A percentile compares a stretch with the other conserved stretches of the same genome.
These are phyloP conservation scores for Solanum bukasovii DNA, from an alignment of 257 asterid species.

Conservation along the genomic window DNA sequence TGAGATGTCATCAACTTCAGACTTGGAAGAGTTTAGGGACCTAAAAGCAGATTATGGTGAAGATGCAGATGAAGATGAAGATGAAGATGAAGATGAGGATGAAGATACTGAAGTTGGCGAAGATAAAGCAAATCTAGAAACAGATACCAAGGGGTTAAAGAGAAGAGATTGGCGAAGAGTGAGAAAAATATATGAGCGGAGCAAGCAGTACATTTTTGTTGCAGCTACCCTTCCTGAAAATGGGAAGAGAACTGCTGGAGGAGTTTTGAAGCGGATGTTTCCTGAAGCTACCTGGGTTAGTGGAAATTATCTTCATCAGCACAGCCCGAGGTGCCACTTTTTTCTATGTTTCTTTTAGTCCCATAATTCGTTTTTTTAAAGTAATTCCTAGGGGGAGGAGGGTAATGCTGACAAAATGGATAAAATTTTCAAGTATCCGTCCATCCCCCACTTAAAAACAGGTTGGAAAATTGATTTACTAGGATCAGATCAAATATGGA, in stretches of 20 bases:
- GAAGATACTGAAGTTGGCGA: conserved; percentile 29
- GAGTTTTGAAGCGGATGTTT: conserved; percentile 69
- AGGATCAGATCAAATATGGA: neutral
- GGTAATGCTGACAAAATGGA: neutral
- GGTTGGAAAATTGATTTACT: neutral
- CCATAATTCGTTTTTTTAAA: neutral
- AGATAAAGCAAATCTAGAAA: conserved; percentile 19
- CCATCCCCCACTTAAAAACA: neutral
- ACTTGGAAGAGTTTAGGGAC: conserved; percentile 24
- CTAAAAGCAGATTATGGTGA: conserved; percentile 11
- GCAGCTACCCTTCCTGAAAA: conserved; percentile 97
- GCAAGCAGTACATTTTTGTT: conserved; percentile 93
- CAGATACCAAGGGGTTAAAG: conserved; percentile 24
- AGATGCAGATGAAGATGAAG: conserved; percentile 31
- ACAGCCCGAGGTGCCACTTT: conserved; percentile 67
- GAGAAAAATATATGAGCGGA: conserved; percentile 61
- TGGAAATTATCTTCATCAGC: conserved; percentile 88
- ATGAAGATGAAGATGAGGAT: conserved; percentile 33
- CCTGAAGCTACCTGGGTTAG: conserved; percentile 84
- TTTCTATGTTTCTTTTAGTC: neutral
- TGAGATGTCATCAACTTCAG: conserved; percentile 15
- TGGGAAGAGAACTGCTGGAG: conserved; percentile 94
- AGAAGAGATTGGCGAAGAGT: conserved; percentile 80
- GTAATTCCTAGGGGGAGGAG: neutral
- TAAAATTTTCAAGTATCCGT: neutral